Base-by-base conservation (phyloP, 352 stramenopile genomes). In the Phytopythium helicoides region DNA sequence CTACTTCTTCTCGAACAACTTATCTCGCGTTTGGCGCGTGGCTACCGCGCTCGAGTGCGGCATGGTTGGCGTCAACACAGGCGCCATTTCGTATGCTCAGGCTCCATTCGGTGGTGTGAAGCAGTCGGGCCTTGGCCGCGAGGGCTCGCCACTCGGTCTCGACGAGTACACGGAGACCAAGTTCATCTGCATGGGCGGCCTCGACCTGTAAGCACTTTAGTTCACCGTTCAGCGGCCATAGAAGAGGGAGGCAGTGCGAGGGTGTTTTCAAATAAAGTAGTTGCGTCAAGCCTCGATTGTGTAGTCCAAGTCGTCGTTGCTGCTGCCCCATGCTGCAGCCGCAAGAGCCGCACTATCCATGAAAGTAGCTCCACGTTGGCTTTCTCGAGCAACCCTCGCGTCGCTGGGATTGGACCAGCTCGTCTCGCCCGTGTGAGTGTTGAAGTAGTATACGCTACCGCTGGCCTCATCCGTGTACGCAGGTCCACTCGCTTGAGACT, bases 131-230 rank as follows among this genome's bases (percentile, higher is more conserved):
- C 59, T 95, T 10, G 89, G 89, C 33, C 85, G 89, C 49, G 93
- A 98, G 52, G 96, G 89, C 59, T 92, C 85, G 16, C 76, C 78
- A 28, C 57, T 93, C 26, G 96, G 96, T 0, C 56, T 98, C 8
- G 86, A 96, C 22, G 96, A 99, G 71, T 99, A 99, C 71, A 65
- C 97, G 37, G 95, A 99, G 69, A 98, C 90, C 19, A 99, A 99
- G 71, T 98, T 98, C 70, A 76, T 99, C 36, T 81, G 65, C 59
- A 71, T 97, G 51, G 83, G 83, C 25, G 81, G 83, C 12, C 63
- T 93, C 46, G 60, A 85, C 44, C 45, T 51, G 18, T 51, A 18
- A 51, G 25, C 35, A n/a, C 11, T 12, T 71, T 54, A 16, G 16
- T 12, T 6, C 35, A 15, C 6, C 35, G n/a, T n/a, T n/a, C n/a